phyloP scores from a whole-genome alignment of 805 yeast genomes.

The Wickerhamiella sorbophila region DNA sequence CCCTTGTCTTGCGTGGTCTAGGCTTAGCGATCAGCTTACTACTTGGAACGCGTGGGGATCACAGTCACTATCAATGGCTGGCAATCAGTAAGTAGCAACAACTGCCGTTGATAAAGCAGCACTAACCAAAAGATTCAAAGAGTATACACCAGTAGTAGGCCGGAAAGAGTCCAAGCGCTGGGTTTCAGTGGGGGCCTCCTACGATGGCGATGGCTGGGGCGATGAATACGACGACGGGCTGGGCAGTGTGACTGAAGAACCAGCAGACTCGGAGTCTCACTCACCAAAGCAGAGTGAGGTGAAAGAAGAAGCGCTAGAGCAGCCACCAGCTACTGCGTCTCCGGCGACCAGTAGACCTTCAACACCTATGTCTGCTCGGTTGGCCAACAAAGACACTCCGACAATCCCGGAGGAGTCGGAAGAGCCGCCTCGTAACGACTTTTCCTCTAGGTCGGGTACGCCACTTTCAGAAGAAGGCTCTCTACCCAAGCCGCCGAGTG shows the following conservation, averaged over 20 bases:
- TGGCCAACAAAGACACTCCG: neutral
- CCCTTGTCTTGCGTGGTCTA: too few species aligned
- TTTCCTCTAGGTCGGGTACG: too few species aligned
- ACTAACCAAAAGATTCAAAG: conserved; percentile 2
- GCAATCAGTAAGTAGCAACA: conserved; percentile 3
- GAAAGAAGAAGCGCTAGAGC: neutral
- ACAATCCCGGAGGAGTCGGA: conserved; percentile 1
- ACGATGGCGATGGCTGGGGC: conserved; percentile 28
- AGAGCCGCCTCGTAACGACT: conserved; percentile 2
- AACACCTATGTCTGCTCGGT: neutral
- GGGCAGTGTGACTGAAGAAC: conserved; percentile 2
- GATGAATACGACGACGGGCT: conserved; percentile 19
- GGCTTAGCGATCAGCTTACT: neutral
- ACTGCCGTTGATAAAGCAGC: neutral
- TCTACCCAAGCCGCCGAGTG: neutral
- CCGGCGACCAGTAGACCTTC: neutral
- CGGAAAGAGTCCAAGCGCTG: conserved; percentile 25
- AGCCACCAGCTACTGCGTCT: neutral
- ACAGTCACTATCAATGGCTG: neutral
- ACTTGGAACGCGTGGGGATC: neutral
- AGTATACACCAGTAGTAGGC: conserved; percentile 8
- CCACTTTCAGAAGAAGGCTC: conserved; percentile 1
- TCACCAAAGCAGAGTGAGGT: conserved; percentile 4
- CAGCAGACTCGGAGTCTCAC: conserved; percentile 6
- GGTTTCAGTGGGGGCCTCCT: conserved; percentile 24